Evolutionary conservation across 257 asterid genomes (phyloP), one percentile per base, ranked within the genome.

Genomic region (Avicennia marina): DNA sequence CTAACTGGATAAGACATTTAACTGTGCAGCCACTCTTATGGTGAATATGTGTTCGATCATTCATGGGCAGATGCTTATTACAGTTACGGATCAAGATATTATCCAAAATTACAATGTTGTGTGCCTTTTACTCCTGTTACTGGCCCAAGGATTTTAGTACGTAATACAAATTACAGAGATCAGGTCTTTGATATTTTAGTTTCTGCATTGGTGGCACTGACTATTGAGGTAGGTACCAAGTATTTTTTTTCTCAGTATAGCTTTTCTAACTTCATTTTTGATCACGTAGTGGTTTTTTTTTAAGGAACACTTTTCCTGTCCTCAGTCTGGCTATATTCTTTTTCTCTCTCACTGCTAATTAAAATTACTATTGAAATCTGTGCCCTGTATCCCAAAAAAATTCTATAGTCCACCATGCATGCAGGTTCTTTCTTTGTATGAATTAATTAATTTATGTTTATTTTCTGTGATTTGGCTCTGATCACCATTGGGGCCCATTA

Each of bases 11-110:
- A 29, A 41, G 47, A 29, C 39, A 27, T 33, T 47, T 47, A 48
- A 69, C 38, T 53, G 22, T 73, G 84, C 95, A 91, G 98, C 84
- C 98, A 91, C 74, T 91, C 98, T 40, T 91, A 84, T 64, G 97
- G 98, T 68, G 98, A 91, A 77, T 91, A 85, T 69, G 98, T 91
- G 69, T 88, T 91, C 67, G 98, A 91, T 73, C 93, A 85, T 75
- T 91, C 98, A 65, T 91, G 97, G 96, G 98, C 98, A 36, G 94
- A 88, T 65, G 95, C 98, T 73, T 91, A 88, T 52, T 78, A 85
- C 75, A 75, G 77, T 69, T 85, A 71, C 59, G 95, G 98, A 43
- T 58, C 82, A 65, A 88, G 90, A 77, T 91, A 88, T 76, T 91
- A 88, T 70, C 98, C 98, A n/a, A 91, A 91, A 63, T 62, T 88